Conservation (phyloP, 805 yeast species). For the Wickerhamiella sorbophila region DNA sequence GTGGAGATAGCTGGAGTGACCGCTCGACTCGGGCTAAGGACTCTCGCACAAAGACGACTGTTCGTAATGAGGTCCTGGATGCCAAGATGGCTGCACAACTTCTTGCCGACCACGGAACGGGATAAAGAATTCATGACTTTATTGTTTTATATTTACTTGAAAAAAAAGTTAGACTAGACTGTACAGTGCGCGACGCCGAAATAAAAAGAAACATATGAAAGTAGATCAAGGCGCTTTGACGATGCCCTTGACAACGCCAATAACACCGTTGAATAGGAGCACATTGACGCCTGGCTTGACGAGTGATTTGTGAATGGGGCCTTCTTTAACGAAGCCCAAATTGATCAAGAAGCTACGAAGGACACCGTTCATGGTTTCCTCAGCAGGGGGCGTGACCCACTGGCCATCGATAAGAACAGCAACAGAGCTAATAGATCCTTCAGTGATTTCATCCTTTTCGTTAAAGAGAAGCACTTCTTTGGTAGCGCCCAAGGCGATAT, state of each 20-base stretch:
- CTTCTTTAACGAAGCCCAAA: slow-evolving; percentile 41
- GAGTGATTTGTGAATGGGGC: slow-evolving; percentile 32
- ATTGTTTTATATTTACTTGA: too few relatives aligned
- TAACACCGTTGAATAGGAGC: slow-evolving; percentile 64
- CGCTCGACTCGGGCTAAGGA: slow-evolving; percentile 30
- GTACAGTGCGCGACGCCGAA: too few relatives aligned
- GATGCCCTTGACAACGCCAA: slow-evolving; percentile 39
- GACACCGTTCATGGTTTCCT: slow-evolving; percentile 78
- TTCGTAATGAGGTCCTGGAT: slow-evolving; percentile 36
- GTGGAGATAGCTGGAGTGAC: slow-evolving; percentile 50
- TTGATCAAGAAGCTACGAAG: slow-evolving; percentile 49
- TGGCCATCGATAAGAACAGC: slow-evolving; percentile 42
- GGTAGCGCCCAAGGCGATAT: slow-evolving; percentile 8
- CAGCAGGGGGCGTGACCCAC: slow-evolving; percentile 75
- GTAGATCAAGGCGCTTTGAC: too few relatives aligned
- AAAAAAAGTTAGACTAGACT: too few relatives aligned
- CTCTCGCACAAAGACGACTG: slow-evolving; percentile 8
- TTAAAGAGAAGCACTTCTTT: slow-evolving; percentile 64
- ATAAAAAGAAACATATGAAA: too few relatives aligned
- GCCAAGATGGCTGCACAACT: slow-evolving; percentile 75
- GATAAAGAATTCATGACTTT: too few relatives aligned
- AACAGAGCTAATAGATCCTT: slow-evolving; percentile 71
- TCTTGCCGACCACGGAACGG: slow-evolving; percentile 63
- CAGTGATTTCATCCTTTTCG: slow-evolving; percentile 46
- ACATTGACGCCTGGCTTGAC: slow-evolving; percentile 53